Conservation (phyloP, 441 rosid genomes). For the Adansonia grandidieri region DNA sequence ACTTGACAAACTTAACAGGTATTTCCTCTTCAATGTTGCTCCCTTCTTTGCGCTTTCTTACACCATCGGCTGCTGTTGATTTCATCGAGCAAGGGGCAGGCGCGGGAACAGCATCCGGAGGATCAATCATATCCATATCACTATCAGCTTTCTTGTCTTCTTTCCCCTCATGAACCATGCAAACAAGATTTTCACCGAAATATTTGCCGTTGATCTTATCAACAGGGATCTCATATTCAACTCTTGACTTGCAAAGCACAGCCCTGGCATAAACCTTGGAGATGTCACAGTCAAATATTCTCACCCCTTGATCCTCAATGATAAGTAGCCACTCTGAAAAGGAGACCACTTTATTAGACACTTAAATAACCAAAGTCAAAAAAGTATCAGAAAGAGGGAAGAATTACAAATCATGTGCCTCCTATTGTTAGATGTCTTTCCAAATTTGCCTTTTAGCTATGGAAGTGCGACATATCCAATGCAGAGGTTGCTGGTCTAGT, state of each 20-base stretch:
- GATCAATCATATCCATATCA: slow-evolving; percentile 55
- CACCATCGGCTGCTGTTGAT: slow-evolving; percentile 29
- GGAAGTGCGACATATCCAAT: slow-evolving; percentile 20
- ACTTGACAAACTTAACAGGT: slow-evolving; percentile 53
- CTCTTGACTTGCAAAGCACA: slow-evolving; percentile 42
- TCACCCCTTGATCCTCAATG: slow-evolving; percentile 62
- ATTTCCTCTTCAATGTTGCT: slow-evolving; percentile 42
- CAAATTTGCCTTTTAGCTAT: slow-evolving; percentile 29
- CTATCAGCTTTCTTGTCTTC: slow-evolving; percentile 32
- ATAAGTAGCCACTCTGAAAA: slow-evolving; percentile 70
- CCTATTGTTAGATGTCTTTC: slow-evolving; percentile 28
- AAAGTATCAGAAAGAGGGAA: slow-evolving; percentile 24
- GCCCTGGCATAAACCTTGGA: slow-evolving; percentile 56
- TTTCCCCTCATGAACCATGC: slow-evolving; percentile 18
- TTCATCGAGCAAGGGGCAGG: slow-evolving; percentile 29
- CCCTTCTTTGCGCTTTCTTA: slow-evolving; percentile 74
- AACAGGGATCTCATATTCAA: slow-evolving; percentile 34
- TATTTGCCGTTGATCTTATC: slow-evolving; percentile 29
- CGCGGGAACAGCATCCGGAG: slow-evolving; percentile 29
- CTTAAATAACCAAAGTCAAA: neutral
- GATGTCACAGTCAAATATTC: slow-evolving; percentile 53
- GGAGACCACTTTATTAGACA: slow-evolving; percentile 31
- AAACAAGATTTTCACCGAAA: slow-evolving; percentile 20
- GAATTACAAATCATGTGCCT: slow-evolving; percentile 26
- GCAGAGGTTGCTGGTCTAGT: slow-evolving; percentile 33